A percentile compares a stretch with the other conserved stretches of the same genome.
Conservation (phyloP, 768 basidiomycete species). For the Zangia roseola region DNA sequence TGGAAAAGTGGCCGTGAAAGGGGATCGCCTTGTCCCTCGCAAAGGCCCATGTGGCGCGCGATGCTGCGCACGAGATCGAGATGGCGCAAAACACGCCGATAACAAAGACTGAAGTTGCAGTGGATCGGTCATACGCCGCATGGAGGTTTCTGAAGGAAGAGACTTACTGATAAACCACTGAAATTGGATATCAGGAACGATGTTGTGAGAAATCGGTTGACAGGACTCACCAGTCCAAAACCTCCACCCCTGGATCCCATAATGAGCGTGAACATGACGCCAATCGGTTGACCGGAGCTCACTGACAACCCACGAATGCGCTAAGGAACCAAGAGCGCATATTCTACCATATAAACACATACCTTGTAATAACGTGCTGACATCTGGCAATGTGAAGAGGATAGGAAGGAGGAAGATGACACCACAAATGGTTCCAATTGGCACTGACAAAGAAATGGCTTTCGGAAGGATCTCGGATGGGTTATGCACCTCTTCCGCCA, state of each 20-base stretch:
- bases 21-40: constrained; percentile 67
- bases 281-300: constrained; percentile 61
- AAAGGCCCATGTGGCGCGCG: constrained; percentile 71
- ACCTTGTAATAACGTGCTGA: constrained; percentile 52
- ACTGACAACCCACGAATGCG: constrained; percentile 32
- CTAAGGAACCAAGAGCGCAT: constrained; percentile 1
- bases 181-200: not conserved
- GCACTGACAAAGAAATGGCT: constrained; percentile 54
- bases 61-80: constrained; percentile 65
- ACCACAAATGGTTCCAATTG: constrained; percentile 51
- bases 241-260: constrained; percentile 64
- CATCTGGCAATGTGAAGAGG: constrained; percentile 62
- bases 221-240: constrained; percentile 51
- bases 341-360: constrained; percentile 13
- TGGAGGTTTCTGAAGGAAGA: not conserved
- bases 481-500: constrained; percentile 67
- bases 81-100: constrained; percentile 61
- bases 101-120: constrained; percentile 43
- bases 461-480: constrained; percentile 53
- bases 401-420: constrained; percentile 60
- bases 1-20: constrained; percentile 46
- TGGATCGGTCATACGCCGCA: not conserved
- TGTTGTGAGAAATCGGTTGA: not conserved
- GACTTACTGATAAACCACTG: constrained; percentile 45
- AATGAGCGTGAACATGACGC: constrained; percentile 57